Evolutionary conservation across 345 rosid species (phyloP).

Genomic region (Melaleuca alternifolia): DNA sequence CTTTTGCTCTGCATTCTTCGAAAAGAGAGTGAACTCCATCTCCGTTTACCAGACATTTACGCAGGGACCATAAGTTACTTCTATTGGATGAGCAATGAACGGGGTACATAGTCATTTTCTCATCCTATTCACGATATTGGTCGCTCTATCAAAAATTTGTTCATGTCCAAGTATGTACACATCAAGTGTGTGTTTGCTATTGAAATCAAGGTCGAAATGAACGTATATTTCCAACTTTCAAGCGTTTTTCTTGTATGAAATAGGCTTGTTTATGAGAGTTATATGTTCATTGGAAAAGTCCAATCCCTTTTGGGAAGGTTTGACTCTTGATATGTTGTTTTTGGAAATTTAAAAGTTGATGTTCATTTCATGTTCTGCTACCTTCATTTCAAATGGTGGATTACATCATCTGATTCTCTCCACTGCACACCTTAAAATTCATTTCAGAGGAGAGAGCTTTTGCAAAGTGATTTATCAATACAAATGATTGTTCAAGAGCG

Average conservation of each 20-base stretch:
- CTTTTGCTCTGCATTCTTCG: not conserved
- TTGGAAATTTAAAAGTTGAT: not conserved
- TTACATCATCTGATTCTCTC: not conserved
- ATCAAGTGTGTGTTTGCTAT: not conserved
- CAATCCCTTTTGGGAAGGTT: not conserved
- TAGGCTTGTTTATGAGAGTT: not conserved
- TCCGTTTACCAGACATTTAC: not conserved
- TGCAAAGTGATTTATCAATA: not conserved
- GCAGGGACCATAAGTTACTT: not conserved
- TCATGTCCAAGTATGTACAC: not conserved
- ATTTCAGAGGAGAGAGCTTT: not conserved
- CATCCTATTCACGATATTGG: not conserved
- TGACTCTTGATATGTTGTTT: not conserved
- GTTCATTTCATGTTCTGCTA: not conserved
- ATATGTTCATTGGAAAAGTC: too few species aligned
- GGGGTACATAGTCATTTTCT: not conserved
- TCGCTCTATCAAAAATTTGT: not conserved
- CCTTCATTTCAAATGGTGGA: not conserved
- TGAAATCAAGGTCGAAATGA: not conserved
- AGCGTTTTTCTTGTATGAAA: not conserved
- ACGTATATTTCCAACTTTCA: not conserved
- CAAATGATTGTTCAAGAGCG: not conserved
- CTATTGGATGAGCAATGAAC: not conserved
- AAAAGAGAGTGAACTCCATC: not conserved
- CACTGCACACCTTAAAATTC: not conserved